These are phyloP conservation scores for Daldinia loculata DNA, from an alignment of 495 filamentous ascomycete genomes.

Conservation along the genomic window DNA sequence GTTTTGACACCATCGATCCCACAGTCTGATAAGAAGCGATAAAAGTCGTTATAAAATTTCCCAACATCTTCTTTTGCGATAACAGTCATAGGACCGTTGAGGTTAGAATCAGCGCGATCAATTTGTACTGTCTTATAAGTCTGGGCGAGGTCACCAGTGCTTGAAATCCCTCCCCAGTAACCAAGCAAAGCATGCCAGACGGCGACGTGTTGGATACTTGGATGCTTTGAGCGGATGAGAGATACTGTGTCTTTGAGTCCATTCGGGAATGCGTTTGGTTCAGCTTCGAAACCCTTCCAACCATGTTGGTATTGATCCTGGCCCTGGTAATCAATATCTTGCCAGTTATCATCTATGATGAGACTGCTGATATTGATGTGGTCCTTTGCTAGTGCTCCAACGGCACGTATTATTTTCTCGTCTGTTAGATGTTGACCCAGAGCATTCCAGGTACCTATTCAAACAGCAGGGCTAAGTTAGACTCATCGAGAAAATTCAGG, in stretches of 20 bases:
- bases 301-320: slow-evolving; percentile 60
- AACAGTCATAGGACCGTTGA: slow-evolving; percentile 73
- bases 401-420: slow-evolving; percentile 76
- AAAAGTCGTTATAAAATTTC: slow-evolving; percentile 91
- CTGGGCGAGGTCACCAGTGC: slow-evolving; percentile 72
- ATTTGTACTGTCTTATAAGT: slow-evolving; percentile 81
- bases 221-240: slow-evolving; percentile 72
- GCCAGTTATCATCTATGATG: slow-evolving; percentile 98
- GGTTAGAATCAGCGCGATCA: slow-evolving; percentile 55
- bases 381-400: slow-evolving; percentile 73
- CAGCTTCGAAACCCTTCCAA: slow-evolving; percentile 82
- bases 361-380: slow-evolving; percentile 80
- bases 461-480: neutral
- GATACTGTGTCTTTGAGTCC: slow-evolving; percentile 75
- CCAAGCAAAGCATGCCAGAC: slow-evolving; percentile 97
- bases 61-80: slow-evolving; percentile 75
- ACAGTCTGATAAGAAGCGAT: slow-evolving; percentile 71
- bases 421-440: slow-evolving; percentile 84
- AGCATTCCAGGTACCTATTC: slow-evolving; percentile 86
- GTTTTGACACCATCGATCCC: slow-evolving; percentile 89
- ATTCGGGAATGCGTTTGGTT: slow-evolving; percentile 77
- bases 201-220: slow-evolving; percentile 81
- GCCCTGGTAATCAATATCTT: slow-evolving; percentile 69
- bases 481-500: neutral
- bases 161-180: slow-evolving; percentile 92